Evolutionary conservation across 2,329 filamentous ascomycete genomes (phyloP), one percentile per base, ranked within the genome.

Genomic region (Aspergillus phoenicis): DNA sequence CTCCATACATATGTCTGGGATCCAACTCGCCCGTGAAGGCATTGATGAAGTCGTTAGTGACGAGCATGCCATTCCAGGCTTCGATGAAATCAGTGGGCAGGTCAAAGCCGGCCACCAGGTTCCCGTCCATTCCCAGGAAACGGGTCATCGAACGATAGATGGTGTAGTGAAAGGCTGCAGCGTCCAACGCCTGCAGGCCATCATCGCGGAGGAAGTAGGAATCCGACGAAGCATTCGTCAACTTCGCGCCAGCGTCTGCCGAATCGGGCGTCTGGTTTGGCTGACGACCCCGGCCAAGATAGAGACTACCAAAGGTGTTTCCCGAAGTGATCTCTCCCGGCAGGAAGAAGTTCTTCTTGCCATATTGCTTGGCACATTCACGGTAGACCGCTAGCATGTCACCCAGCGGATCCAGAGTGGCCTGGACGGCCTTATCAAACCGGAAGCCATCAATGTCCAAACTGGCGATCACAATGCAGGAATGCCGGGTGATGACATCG

Each of bases 401-500:
- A 4, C 80, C 85, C 61, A 86, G 78, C 0, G 85, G 81, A 66
- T 88, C 87, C 3, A 87, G 80, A 0, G 86, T 87, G 13, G 84
- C 82, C 66, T 88, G 85, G 22, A 85, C 83, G 2, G 85, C 86
- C 71, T 89, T 89, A 74, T 89, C 86, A 72, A 87, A 86, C 57
- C 86, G 83, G 69, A 86, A 87, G 0, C 86, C 87, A 67, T 89
- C 86, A 57, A 89, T 83, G 65, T 89, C 86, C 13, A 89, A 76
- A 63, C 81, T 83, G 20, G 77, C 72, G 58, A 89, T 86, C 41
- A 84, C 78, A 70, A 89, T 84, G 73, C 86, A 89, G 1, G 85
- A 87, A 67, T 87, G 86, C 49, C 82, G 82, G 64, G 84, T 81
- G 60, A 89, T 77, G 64, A 84, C 84, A 49, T 82, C 78, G 30